Conservation (phyloP, 2,329 filamentous ascomycete species). For the Penicillium nordicum region DNA sequence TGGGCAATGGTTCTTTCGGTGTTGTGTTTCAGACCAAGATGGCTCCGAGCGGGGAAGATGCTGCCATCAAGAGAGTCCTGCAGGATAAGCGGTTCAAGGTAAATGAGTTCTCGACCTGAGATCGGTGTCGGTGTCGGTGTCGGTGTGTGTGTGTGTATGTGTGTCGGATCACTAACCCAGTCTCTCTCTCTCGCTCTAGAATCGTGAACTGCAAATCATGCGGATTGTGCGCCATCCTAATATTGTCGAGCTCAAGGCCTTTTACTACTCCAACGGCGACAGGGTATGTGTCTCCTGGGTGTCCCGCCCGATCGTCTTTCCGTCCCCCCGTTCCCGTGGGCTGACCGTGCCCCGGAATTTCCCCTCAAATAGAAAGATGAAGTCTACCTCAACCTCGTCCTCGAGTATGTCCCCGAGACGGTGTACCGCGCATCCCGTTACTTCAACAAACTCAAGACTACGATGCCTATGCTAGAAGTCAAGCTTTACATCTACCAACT, state of each 20-base stretch:
- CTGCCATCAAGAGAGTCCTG: slow-evolving; percentile 96
- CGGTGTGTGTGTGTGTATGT: neutral
- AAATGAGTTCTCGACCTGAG: slow-evolving; percentile 17
- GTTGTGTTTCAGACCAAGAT: slow-evolving; percentile 99
- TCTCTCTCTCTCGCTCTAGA: slow-evolving; percentile 55
- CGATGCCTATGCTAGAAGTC: slow-evolving; percentile 97
- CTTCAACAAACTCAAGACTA: slow-evolving; percentile 99
- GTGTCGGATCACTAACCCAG: slow-evolving; percentile 29
- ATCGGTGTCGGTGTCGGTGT: neutral
- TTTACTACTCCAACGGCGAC: slow-evolving; percentile 99
- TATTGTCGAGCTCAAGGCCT: slow-evolving; percentile 97
- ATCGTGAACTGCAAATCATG: slow-evolving; percentile 99
- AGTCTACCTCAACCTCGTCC: slow-evolving; percentile 96
- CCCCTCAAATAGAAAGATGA: slow-evolving; percentile 72
- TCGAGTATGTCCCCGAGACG: slow-evolving; percentile 97
- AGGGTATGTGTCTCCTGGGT: slow-evolving; percentile 60
- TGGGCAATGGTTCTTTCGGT: slow-evolving; percentile 97
- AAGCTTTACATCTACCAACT: slow-evolving; percentile 99
- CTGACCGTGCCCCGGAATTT: slow-evolving; percentile 1
- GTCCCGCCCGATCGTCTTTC: neutral
- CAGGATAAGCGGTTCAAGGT: slow-evolving; percentile 99
- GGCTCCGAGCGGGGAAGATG: slow-evolving; percentile 95
- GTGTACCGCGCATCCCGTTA: slow-evolving; percentile 97
- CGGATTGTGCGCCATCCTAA: slow-evolving; percentile 98
- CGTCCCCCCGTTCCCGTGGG: slow-evolving; percentile 3